A percentile compares a stretch with the other conserved stretches of the same genome.
phyloP scores from a whole-genome alignment of 2,329 filamentous ascomycete species.

The Gaeumannomyces sp. region DNA sequence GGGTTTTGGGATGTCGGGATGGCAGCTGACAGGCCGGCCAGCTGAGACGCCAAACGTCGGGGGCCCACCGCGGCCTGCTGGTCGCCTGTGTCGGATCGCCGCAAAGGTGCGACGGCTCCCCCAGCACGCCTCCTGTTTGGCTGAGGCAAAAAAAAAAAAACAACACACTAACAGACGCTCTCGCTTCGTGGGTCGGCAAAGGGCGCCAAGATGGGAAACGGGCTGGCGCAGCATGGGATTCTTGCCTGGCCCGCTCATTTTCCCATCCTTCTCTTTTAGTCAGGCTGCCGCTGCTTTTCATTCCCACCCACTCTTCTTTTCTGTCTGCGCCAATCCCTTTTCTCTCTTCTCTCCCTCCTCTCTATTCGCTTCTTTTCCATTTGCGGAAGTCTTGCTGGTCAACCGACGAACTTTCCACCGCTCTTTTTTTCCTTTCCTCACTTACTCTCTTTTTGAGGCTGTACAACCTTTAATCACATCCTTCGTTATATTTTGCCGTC shows the following conservation, averaged over 20 bases:
- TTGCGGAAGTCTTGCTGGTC: slow-evolving; percentile 6
- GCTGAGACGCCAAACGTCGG: slow-evolving; percentile 1
- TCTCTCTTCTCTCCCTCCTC: neutral
- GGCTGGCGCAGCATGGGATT: neutral
- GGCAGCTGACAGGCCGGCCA: neutral
- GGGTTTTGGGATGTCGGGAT: neutral
- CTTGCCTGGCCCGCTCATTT: neutral
- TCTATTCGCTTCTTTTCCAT: slow-evolving; percentile 1
- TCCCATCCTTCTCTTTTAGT: slow-evolving; percentile 5
- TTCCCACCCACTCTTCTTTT: slow-evolving; percentile 1
- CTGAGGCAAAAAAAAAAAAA: too few species aligned
- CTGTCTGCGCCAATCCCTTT: neutral
- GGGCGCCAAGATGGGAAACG: slow-evolving; percentile 4
- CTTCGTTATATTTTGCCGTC: neutral
- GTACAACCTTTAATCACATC: neutral
- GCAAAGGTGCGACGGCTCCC: neutral
- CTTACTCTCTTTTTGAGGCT: neutral
- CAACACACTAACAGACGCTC: too few species aligned
- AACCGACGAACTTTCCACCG: slow-evolving; percentile 3
- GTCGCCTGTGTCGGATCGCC: neutral
- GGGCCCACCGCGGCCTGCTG: neutral
- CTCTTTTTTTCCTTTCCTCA: neutral
- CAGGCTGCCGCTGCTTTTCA: neutral
- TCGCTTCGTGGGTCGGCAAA: too few species aligned
- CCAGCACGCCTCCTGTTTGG: neutral